Conservation (phyloP, 306 rosid genomes). For the Castanopsis chinensis region DNA sequence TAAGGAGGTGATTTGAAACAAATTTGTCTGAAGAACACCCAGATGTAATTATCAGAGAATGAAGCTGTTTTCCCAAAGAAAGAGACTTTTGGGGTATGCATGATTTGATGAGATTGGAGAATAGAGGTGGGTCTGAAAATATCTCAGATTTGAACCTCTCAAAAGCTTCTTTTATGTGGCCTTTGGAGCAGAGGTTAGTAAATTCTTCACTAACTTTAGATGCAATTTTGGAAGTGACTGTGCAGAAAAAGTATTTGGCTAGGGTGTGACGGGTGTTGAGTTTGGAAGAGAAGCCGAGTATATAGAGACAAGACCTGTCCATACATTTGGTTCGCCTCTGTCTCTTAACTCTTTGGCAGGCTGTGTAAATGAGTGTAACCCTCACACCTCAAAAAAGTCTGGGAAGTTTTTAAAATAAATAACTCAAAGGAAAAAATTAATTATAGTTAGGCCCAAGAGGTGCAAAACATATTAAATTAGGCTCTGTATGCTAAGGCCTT, state of each 20-base stretch:
- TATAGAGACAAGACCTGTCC: constrained; percentile 43
- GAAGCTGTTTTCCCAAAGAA: constrained; percentile 63
- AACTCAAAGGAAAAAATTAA: too few relatives aligned
- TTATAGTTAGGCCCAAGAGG: too few relatives aligned
- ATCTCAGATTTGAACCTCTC: constrained; percentile 41
- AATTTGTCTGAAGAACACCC: constrained; percentile 72
- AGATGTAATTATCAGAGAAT: constrained; percentile 67
- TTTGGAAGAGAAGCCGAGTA: constrained; percentile 22
- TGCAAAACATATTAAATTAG: too few relatives aligned
- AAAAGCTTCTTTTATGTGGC: constrained; percentile 60
- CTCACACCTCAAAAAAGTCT: too few relatives aligned
- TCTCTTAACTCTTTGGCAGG: too few relatives aligned
- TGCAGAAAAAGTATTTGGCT: constrained; percentile 31
- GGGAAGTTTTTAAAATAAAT: too few relatives aligned
- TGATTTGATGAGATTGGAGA: constrained; percentile 71
- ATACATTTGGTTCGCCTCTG: constrained; percentile 15
- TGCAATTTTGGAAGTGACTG: constrained; percentile 23
- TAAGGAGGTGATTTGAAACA: constrained; percentile 70
- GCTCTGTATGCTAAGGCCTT: too few relatives aligned
- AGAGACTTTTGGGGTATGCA: constrained; percentile 52
- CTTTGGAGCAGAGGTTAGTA: constrained; percentile 49
- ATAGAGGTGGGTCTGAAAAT: constrained; percentile 66
- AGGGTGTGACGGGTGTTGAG: constrained; percentile 19
- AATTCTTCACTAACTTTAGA: constrained; percentile 36
- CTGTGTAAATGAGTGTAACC: background rate